Conservation (phyloP, 2,329 filamentous ascomycete species). For the Pseudocercospora crystallina region DNA sequence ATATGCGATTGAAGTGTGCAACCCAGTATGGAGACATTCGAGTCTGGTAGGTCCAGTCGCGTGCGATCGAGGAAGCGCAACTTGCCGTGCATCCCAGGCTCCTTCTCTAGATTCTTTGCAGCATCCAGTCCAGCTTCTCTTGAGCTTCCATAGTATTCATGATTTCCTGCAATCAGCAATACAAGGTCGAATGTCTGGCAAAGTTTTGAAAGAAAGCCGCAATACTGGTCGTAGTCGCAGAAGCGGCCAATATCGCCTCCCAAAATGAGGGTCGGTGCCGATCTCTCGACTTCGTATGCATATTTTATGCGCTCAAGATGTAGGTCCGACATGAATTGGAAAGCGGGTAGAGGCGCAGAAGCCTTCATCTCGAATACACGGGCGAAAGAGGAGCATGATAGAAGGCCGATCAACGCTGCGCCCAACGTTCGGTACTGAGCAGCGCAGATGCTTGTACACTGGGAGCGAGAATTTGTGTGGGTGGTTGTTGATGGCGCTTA, state of each 20-base stretch:
- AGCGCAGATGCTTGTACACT: too few species aligned
- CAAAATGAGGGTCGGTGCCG: conserved; percentile 46
- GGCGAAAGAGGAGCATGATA: too few species aligned
- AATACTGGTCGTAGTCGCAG: conserved; percentile 48
- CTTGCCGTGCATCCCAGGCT: conserved; percentile 40
- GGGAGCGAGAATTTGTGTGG: too few species aligned
- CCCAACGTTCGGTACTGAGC: too few species aligned
- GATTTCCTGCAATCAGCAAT: conserved; percentile 54
- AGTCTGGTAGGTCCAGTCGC: conserved; percentile 40
- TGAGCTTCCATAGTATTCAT: conserved; percentile 54
- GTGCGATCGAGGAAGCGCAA: conserved; percentile 43
- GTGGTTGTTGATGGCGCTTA: too few species aligned
- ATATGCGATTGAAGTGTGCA: conserved; percentile 59
- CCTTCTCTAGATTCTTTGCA: conserved; percentile 41
- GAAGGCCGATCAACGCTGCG: too few species aligned
- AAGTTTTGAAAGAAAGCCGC: conserved; percentile 46
- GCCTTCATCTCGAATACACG: neutral
- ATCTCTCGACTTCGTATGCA: conserved; percentile 41
- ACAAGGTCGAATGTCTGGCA: conserved; percentile 46
- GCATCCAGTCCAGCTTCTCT: conserved; percentile 40
- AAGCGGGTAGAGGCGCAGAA: neutral
- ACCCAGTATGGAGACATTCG: conserved; percentile 51
- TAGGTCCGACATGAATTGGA: conserved; percentile 52
- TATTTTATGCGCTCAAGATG: conserved; percentile 47
- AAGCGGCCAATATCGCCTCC: conserved; percentile 55